phyloP scores from a whole-genome alignment of 805 yeast species.

The Nakazawaea ernobii region DNA sequence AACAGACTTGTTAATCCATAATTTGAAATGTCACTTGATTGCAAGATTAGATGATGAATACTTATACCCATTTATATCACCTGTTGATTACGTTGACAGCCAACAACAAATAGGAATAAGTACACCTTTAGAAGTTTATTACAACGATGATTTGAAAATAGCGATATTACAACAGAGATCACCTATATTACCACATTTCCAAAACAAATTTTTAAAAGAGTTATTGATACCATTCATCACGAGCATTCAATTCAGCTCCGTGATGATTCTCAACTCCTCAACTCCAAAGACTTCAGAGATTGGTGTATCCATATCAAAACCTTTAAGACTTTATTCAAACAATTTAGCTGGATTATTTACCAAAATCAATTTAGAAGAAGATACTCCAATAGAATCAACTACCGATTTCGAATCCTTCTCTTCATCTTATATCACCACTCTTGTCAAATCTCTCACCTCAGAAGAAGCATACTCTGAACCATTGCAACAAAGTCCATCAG shows the following conservation, averaged over 20 bases:
- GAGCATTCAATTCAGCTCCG: conserved; percentile 31
- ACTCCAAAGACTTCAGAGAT: conserved; percentile 47
- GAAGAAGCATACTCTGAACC: background rate
- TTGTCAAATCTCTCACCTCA: background rate
- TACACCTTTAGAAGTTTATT: conserved; percentile 63
- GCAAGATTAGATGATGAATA: conserved; percentile 53
- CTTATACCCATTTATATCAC: conserved; percentile 81
- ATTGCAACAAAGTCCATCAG: conserved; percentile 6
- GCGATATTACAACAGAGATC: conserved; percentile 77
- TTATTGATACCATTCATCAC: conserved; percentile 45
- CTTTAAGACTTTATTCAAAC: conserved; percentile 20
- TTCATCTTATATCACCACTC: background rate
- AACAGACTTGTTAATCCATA: conserved; percentile 65
- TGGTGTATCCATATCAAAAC: conserved; percentile 6
- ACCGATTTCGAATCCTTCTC: background rate
- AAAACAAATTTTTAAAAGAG: conserved; percentile 43
- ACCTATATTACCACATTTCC: conserved; percentile 69
- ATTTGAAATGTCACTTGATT: conserved; percentile 45
- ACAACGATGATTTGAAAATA: conserved; percentile 31
- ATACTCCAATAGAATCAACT: conserved; percentile 6
- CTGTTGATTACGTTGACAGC: conserved; percentile 45
- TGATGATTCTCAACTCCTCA: conserved; percentile 64
- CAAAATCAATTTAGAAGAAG: conserved; percentile 14
- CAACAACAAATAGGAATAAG: conserved; percentile 30
- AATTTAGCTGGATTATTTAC: conserved; percentile 17